Evolutionary conservation across 1,284 basidiomycete genomes (phyloP).

Genomic region (Earliella scabrosa): DNA sequence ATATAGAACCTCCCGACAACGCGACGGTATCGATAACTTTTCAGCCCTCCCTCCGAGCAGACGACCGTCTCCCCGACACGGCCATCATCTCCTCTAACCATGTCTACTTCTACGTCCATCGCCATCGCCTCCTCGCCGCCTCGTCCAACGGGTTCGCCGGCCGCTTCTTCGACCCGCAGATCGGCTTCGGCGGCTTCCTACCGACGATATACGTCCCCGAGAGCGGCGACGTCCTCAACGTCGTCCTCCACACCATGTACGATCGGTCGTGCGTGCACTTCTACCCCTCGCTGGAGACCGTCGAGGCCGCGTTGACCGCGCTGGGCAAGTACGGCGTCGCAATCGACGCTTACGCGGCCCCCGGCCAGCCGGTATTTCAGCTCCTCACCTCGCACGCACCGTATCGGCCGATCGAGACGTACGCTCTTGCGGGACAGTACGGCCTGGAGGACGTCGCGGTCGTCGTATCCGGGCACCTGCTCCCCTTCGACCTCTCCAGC

Average conservation of each 20-base stretch:
- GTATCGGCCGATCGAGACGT: constrained; percentile 38
- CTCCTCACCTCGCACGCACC: constrained; percentile 38
- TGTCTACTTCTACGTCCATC: constrained; percentile 60
- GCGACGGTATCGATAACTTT: constrained; percentile 71
- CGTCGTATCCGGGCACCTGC: constrained; percentile 39
- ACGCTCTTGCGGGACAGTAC: constrained; percentile 40
- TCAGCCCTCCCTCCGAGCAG: constrained; percentile 62
- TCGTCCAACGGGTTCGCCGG: constrained; percentile 40
- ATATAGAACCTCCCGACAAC: constrained; percentile 8
- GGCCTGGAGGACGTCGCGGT: constrained; percentile 40
- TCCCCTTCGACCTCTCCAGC: constrained; percentile 35
- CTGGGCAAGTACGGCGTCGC: constrained; percentile 37
- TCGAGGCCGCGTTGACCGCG: constrained; percentile 32
- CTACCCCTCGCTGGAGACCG: constrained; percentile 30
- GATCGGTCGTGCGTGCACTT: constrained; percentile 34
- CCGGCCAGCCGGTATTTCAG: constrained; percentile 32
- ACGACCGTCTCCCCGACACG: constrained; percentile 55
- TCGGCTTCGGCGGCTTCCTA: constrained; percentile 17
- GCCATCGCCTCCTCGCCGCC: constrained; percentile 32
- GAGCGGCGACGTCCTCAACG: constrained; percentile 37
- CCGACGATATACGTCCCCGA: constrained; percentile 33
- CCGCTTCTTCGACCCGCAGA: constrained; percentile 27
- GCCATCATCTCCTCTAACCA: constrained; percentile 69
- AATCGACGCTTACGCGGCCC: constrained; percentile 22
- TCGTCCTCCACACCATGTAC: constrained; percentile 42